Evolutionary conservation across 495 filamentous ascomycete genomes (phyloP).

Genomic region (Lophium mytilinum): DNA sequence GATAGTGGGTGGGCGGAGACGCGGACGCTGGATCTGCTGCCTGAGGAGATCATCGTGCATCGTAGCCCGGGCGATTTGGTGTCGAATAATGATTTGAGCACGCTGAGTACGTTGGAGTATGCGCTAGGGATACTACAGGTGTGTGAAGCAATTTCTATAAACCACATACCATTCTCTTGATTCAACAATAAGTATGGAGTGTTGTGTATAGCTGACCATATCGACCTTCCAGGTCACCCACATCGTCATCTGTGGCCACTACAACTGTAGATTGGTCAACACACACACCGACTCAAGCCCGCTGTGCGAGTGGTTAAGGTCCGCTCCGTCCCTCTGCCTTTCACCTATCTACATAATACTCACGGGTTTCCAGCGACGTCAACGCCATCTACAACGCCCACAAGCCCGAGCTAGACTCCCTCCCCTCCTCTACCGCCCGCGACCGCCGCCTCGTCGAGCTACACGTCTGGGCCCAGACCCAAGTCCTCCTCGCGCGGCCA

Average conservation of each 20-base stretch:
- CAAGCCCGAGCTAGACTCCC: too few relatives aligned
- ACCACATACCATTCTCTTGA: too few relatives aligned
- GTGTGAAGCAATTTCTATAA: not conserved
- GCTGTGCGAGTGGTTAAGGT: conserved; percentile 25
- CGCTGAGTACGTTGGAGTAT: conserved; percentile 32
- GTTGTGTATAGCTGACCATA: too few relatives aligned
- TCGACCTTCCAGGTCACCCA: conserved; percentile 33
- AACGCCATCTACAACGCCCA: too few relatives aligned
- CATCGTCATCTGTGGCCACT: conserved; percentile 41
- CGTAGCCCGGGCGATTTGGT: conserved; percentile 38
- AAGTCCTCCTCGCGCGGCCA: too few relatives aligned
- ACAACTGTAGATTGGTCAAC: conserved; percentile 37
- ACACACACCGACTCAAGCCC: conserved; percentile 10
- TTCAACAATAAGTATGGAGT: too few relatives aligned
- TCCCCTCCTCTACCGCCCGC: not conserved
- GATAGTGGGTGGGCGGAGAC: conserved; percentile 36
- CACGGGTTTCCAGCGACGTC: too few relatives aligned
- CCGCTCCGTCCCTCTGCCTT: not conserved
- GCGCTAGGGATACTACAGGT: conserved; percentile 34
- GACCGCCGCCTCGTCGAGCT: too few relatives aligned
- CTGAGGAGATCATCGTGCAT: conserved; percentile 37
- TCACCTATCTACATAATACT: too few relatives aligned
- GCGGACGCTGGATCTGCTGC: conserved; percentile 28
- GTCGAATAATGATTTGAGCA: conserved; percentile 33
- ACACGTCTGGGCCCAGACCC: too few relatives aligned